Evolutionary conservation across 2,329 filamentous ascomycete genomes (phyloP), one percentile per base, ranked within the genome.

Genomic region (Venturia asperata): DNA sequence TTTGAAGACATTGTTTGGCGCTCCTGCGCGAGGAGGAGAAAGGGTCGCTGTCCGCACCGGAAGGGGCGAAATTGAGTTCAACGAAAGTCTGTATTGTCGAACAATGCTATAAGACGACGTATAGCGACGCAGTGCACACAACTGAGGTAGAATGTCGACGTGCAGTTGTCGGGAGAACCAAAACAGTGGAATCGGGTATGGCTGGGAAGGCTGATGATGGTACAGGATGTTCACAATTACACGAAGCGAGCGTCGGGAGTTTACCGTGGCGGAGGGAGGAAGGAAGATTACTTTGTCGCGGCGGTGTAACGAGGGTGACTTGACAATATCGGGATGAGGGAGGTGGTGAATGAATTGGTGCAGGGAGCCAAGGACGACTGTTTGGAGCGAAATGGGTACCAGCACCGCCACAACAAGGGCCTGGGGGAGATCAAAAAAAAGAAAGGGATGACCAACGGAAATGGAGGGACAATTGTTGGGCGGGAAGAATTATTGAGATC

Each of bases 141-240:
- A 19, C 6, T 19, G 52, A 58, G 3, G 52, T 11, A n/a, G 17
- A 58, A 7, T 17, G 52, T 58, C 21, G 21, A 52, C 1, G 47
- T 13, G 47, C 47, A 27, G 21, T 52, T 6, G 47, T 27, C 24
- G 47, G 47, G 3, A 17, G 47, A 27, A 27, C 15, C 52, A 39
- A 58, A 56, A 58, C 52, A 58, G 24, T 21, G 52, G 30, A n/a
- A 37, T 34, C 7, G 52, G 30, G 30, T n/a, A 27, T n/a, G 5
- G 52, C 27, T 58, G 52, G 30, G 19, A 58, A 58, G 52, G 30
- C 52, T n/a, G 52, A 58, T n/a, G 52, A 58, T 58, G 52, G 52
- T 58, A 58, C 30, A 37, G 19, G 27, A 17, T 15, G 27, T 39
- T 58, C 9, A 58, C 52, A 37, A 37, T 58, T 37, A 58, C 52